phyloP scores from a whole-genome alignment of 106 monocot species.

The Apostasia ramifera region DNA sequence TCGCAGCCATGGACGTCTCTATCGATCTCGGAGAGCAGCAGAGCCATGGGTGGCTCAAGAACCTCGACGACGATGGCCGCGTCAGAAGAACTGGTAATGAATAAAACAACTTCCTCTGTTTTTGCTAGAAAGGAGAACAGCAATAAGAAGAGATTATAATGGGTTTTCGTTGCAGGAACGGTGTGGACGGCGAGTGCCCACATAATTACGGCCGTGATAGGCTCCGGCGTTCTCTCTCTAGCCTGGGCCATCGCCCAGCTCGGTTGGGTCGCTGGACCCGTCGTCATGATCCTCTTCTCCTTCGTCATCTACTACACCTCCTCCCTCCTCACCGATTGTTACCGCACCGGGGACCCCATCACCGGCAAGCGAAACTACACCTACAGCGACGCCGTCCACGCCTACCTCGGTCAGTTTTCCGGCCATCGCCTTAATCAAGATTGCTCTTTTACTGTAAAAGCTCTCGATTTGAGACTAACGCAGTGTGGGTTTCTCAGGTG shows the following conservation, averaged over 20 bases:
- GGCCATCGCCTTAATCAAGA: not conserved
- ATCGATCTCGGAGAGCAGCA: not conserved
- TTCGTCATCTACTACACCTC: conserved; percentile 69
- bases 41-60: conserved; percentile 12
- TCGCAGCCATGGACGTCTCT: conserved; percentile 6
- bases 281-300: conserved; percentile 62
- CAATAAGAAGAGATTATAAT: not conserved
- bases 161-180: conserved; percentile 32
- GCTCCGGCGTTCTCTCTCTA: conserved; percentile 55
- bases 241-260: conserved; percentile 78
- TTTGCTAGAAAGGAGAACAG: not conserved
- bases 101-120: not conserved
- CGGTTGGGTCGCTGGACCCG: conserved; percentile 71
- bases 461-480: not conserved
- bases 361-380: conserved; percentile 75
- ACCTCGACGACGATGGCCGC: conserved; percentile 62
- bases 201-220: conserved; percentile 66
- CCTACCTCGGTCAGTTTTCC: conserved; percentile 45
- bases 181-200: conserved; percentile 78
- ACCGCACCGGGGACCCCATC: conserved; percentile 49
- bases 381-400: conserved; percentile 67
- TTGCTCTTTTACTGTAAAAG: not conserved
- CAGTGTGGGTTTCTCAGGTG: conserved; percentile 14
- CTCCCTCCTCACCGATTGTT: conserved; percentile 59
- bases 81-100: conserved; percentile 45